A percentile compares a stretch with the other conserved stretches of the same genome.
Evolutionary conservation across 805 yeast genomes (phyloP).

Genomic region (Groenewaldozyma salmanticensis): DNA sequence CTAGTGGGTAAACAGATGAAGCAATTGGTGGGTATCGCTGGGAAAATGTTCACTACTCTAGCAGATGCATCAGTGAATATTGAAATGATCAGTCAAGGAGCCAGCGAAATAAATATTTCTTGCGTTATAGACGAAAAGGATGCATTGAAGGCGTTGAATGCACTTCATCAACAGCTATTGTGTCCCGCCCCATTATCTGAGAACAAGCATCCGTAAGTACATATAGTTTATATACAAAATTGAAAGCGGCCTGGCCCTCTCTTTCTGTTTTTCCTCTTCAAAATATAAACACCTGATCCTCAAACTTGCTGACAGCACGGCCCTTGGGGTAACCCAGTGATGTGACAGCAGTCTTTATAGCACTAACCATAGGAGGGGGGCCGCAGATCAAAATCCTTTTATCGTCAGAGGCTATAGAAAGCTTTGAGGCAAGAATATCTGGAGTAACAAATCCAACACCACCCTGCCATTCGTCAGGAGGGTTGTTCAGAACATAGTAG

Average conservation of each 20-base stretch:
- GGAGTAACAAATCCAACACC: conserved; percentile 75
- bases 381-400: conserved; percentile 77
- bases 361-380: conserved; percentile 86
- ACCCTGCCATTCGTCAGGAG: conserved; percentile 69
- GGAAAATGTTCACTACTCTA: conserved; percentile 87
- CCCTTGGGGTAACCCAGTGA: conserved; percentile 71
- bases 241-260: too few relatives aligned
- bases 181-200: too few relatives aligned
- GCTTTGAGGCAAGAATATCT: conserved; percentile 52
- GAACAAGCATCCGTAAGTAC: neutral
- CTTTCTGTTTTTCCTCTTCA: conserved; percentile 1
- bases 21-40: conserved; percentile 93
- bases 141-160: conserved; percentile 74
- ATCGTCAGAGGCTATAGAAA: conserved; percentile 53
- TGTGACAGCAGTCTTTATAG: conserved; percentile 70
- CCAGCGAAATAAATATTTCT: conserved; percentile 92
- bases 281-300: conserved; percentile 29
- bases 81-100: conserved; percentile 98
- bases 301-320: conserved; percentile 83
- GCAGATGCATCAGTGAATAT: conserved; percentile 89
- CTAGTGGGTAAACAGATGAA: conserved; percentile 97
- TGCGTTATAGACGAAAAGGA: conserved; percentile 85
- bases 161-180: conserved; percentile 70
- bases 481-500: conserved; percentile 62
- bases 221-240: too few relatives aligned